A percentile compares a stretch with the other conserved stretches of the same genome.
phyloP scores from a whole-genome alignment of 2,329 filamentous ascomycete genomes.

The Trichoderma atroviride region DNA sequence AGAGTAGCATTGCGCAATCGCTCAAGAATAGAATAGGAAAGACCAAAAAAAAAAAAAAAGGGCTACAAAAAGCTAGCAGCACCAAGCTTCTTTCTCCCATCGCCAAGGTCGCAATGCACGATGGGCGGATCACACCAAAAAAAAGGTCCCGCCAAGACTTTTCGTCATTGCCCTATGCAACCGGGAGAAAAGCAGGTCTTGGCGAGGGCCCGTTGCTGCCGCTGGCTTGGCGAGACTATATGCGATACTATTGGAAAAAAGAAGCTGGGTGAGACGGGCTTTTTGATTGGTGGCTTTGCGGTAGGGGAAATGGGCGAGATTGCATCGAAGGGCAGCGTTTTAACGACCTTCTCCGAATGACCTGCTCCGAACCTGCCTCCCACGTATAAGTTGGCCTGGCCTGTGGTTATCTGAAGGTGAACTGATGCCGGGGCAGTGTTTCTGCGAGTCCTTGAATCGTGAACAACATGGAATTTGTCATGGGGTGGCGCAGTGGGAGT shows the following conservation, averaged over 20 bases:
- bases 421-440: neutral
- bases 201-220: constrained; percentile 6
- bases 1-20: constrained; percentile 14
- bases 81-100: neutral
- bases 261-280: neutral
- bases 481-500: neutral
- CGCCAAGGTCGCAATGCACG: constrained; percentile 12
- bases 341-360: neutral
- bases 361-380: neutral
- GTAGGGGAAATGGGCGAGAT: neutral
- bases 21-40: neutral
- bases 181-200: neutral
- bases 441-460: neutral
- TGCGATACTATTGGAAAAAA: neutral
- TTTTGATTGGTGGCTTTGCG: neutral
- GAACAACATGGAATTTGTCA: neutral
- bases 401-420: neutral
- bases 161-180: neutral
- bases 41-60: neutral
- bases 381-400: neutral
- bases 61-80: neutral
- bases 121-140: neutral
- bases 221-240: neutral
- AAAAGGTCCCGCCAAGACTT: neutral
- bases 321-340: neutral